Conservation (phyloP, 2,329 filamentous ascomycete genomes). For the Exophiala aquamarina region DNA sequence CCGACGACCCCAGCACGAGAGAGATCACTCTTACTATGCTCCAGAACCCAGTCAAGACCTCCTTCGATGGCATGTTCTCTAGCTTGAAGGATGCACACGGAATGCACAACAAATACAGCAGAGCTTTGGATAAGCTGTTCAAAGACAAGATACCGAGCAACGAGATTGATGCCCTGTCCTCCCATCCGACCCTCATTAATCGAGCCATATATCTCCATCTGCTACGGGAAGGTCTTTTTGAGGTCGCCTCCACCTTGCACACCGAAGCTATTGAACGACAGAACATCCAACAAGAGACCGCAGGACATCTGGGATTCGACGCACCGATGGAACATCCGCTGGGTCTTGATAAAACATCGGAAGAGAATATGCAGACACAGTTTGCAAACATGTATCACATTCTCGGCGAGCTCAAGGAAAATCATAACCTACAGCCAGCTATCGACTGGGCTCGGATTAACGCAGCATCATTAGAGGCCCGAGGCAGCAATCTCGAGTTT, state of each 20-base stretch:
- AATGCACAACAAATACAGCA: slow-evolving; percentile 79
- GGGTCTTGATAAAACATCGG: slow-evolving; percentile 23
- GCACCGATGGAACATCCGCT: slow-evolving; percentile 26
- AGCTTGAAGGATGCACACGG: slow-evolving; percentile 81
- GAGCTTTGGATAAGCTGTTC: slow-evolving; percentile 77
- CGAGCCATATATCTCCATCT: slow-evolving; percentile 96
- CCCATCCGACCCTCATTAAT: slow-evolving; percentile 77
- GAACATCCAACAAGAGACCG: slow-evolving; percentile 28
- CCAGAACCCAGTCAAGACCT: slow-evolving; percentile 79
- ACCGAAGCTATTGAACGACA: slow-evolving; percentile 54
- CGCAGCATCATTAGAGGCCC: slow-evolving; percentile 67
- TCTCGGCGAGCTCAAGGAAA: slow-evolving; percentile 70
- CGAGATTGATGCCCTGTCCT: slow-evolving; percentile 76
- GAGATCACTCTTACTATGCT: slow-evolving; percentile 77
- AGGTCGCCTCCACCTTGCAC: slow-evolving; percentile 81
- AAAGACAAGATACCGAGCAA: slow-evolving; percentile 70
- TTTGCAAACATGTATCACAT: slow-evolving; percentile 93
- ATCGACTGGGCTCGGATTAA: slow-evolving; percentile 83
- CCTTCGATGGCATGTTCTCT: slow-evolving; percentile 76
- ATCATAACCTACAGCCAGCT: slow-evolving; percentile 73
- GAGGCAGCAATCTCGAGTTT: slow-evolving; percentile 92
- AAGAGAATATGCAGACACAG: slow-evolving; percentile 61
- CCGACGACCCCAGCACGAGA: slow-evolving; percentile 69
- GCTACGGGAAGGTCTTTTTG: slow-evolving; percentile 89
- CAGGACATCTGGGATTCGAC: slow-evolving; percentile 34